Base-by-base conservation (phyloP, 1,139 yeast species). In the Keqinozyma sinolaborantium region DNA sequence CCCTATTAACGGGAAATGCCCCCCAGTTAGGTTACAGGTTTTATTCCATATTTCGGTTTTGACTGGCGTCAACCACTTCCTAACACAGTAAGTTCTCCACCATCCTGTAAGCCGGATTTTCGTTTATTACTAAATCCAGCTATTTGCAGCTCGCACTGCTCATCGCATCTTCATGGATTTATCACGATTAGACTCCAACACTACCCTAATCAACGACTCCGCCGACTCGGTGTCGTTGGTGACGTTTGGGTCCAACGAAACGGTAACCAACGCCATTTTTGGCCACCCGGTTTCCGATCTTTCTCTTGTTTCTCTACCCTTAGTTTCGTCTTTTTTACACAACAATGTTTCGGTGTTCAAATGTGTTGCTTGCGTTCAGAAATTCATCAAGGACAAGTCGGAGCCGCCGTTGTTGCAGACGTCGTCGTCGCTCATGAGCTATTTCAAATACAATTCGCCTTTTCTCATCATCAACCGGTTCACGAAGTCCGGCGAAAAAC, bases 401-500 rank as follows among this genome's bases (percentile, higher is more conserved):
- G 30, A 28, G 18, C 27, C 24, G n/a, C 64, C 64, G 1, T 26
- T 58, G 7, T 42, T 62, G 18, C 53, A 53, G 12, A 47, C 61
- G 2, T 48, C 53, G 33, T 45, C 57, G 26, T 51, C 60, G 23
- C 48, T 59, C 35, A 39, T 61, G 30, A 56, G 57, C 28, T 47
- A 64, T 3, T 58, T 64, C 44, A 58, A 50, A 40, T 46, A 53
- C 25, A 58, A 57, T 23, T 41, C 66, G 4, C 71, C 70, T 0
- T 51, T 61, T 32, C 49, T 64, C 44, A 44, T 50, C 6, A 56
- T 62, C n/a, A 36, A 49, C 31, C 38, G 38, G 19, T 45, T 42
- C 35, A 31, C 30, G 11, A 29, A 28, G 8, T 18, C 23, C 11
- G 42, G 39, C 4, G 35, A 35, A 12, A 55, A 50, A 28, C 18